Conservation (phyloP, 768 basidiomycete genomes). For the Pleurotus sapidus region DNA sequence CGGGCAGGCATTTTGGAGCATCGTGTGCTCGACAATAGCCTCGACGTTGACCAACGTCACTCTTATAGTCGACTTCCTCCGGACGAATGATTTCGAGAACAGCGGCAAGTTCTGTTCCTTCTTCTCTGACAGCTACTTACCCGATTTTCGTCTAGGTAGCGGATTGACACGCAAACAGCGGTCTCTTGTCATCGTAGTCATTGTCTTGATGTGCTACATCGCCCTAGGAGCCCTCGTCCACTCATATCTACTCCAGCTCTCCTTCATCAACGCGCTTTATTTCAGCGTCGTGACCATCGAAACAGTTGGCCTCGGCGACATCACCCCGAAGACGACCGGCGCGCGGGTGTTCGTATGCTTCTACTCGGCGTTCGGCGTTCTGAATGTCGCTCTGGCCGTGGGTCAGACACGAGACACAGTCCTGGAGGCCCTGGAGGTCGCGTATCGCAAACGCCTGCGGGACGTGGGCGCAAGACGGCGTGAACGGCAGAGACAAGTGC, state of each 20-base stretch:
- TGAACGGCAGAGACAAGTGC: conserved; percentile 35
- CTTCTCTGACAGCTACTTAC: neutral
- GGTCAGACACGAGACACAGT: conserved; percentile 66
- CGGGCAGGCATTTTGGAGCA: conserved; percentile 73
- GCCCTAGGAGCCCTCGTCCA: conserved; percentile 68
- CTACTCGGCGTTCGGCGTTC: conserved; percentile 57
- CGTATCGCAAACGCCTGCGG: conserved; percentile 53
- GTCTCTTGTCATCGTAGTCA: conserved; percentile 75
- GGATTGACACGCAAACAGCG: conserved; percentile 81
- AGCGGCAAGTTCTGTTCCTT: conserved; percentile 43
- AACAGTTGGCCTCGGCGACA: conserved; percentile 78
- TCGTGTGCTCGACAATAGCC: conserved; percentile 68
- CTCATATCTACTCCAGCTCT: conserved; percentile 47
- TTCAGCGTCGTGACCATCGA: conserved; percentile 75
- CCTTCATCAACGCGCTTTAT: conserved; percentile 75
- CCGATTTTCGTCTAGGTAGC: conserved; percentile 46
- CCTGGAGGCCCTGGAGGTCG: conserved; percentile 69
- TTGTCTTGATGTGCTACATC: conserved; percentile 69
- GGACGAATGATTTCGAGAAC: conserved; percentile 58
- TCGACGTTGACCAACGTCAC: conserved; percentile 67
- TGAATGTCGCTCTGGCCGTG: conserved; percentile 64
- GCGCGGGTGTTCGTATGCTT: conserved; percentile 58
- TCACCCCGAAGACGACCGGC: conserved; percentile 47
- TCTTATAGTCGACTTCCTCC: conserved; percentile 57
- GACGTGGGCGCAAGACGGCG: conserved; percentile 44